Percentiles rank a stretch among this genome's conserved stretches.
phyloP scores from a whole-genome alignment of 495 filamentous ascomycete species.

The Neurospora sp. region DNA sequence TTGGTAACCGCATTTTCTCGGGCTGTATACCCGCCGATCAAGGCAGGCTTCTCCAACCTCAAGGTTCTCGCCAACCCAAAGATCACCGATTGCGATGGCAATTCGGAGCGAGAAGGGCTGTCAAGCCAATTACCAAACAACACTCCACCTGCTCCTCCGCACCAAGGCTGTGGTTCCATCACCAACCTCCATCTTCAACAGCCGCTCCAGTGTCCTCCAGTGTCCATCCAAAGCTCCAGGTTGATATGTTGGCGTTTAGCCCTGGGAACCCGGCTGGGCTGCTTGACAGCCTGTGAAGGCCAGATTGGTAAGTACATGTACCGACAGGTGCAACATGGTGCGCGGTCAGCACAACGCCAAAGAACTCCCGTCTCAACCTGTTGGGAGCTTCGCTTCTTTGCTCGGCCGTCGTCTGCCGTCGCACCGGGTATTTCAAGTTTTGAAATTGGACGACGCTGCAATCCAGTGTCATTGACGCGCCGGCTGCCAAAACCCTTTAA shows the following conservation, averaged over 20 bases:
- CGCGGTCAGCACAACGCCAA: background rate
- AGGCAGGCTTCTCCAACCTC: background rate
- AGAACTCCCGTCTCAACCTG: background rate
- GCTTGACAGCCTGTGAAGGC: background rate
- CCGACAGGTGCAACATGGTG: background rate
- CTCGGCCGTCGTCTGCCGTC: background rate
- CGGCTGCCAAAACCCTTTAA: background rate
- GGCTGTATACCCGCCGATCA: background rate
- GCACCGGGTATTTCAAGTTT: background rate
- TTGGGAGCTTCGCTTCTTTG: background rate
- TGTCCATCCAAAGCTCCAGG: background rate
- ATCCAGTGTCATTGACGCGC: background rate
- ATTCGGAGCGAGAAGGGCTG: background rate
- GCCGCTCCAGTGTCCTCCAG: background rate
- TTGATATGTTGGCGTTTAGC: background rate
- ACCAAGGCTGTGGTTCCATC: background rate
- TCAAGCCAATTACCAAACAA: background rate
- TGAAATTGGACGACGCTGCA: background rate
- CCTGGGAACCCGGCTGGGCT: background rate
- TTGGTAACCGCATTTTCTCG: background rate
- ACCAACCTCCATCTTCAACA: conserved; percentile 6
- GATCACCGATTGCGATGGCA: background rate
- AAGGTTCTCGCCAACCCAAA: background rate
- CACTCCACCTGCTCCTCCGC: background rate
- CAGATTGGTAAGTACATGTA: background rate